Evolutionary conservation across 495 filamentous ascomycete genomes (phyloP).

Genomic region (Penicillium paradoxum): DNA sequence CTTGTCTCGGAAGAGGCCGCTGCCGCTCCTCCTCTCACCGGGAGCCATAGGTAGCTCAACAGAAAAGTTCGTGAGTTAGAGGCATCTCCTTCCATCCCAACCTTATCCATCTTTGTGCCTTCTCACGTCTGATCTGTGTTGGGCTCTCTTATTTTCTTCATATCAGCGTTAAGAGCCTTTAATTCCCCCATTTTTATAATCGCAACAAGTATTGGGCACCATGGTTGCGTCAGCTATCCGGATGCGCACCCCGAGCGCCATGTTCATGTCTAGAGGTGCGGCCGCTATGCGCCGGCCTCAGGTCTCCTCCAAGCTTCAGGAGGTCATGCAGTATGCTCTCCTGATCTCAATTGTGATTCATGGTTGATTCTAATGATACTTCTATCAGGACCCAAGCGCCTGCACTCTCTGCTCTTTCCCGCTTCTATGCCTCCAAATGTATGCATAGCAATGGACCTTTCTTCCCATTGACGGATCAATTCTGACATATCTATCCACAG

Average conservation of each 20-base stretch:
- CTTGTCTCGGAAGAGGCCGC: conserved; percentile 23
- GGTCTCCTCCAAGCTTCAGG: conserved; percentile 41
- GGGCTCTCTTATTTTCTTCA: conserved; percentile 18
- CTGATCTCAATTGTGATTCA: not conserved
- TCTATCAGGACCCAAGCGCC: conserved; percentile 43
- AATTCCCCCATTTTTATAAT: conserved; percentile 21
- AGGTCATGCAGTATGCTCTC: conserved; percentile 37
- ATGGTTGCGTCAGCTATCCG: conserved; percentile 46
- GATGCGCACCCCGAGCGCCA: conserved; percentile 46
- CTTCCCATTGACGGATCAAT: conserved; percentile 3
- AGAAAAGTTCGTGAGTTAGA: conserved; percentile 40
- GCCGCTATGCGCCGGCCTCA: conserved; percentile 41
- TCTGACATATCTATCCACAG: conserved; percentile 39
- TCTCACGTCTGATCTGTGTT: conserved; percentile 18
- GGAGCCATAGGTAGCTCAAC: conserved; percentile 36
- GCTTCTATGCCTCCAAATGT: conserved; percentile 79
- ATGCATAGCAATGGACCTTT: conserved; percentile 23
- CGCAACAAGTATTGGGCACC: conserved; percentile 28
- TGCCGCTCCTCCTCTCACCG: conserved; percentile 11
- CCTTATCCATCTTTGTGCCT: conserved; percentile 25
- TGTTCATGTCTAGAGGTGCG: conserved; percentile 41
- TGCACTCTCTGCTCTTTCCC: conserved; percentile 56
- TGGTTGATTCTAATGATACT: conserved; percentile 20
- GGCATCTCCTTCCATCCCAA: conserved; percentile 30
- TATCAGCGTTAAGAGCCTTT: conserved; percentile 26